Evolutionary conservation across 148 eudicot species (phyloP).

Genomic region (Persicaria tinctoria): DNA sequence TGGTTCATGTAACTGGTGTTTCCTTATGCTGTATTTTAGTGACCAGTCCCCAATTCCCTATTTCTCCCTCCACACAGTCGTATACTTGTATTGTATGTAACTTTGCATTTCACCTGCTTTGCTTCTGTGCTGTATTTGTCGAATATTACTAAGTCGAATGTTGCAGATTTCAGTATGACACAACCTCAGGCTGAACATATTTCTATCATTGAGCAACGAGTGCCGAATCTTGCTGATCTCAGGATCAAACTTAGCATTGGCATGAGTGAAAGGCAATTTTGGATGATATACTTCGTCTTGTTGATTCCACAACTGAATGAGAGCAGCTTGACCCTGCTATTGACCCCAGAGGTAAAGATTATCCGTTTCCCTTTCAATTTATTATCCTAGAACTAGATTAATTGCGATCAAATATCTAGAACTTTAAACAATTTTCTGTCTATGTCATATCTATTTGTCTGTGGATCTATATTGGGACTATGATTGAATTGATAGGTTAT

Average conservation of each 20-base stretch:
- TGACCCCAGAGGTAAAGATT: slow-evolving; percentile 57
- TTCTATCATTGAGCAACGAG: slow-evolving; percentile 39
- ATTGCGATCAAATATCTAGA: background rate
- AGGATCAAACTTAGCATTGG: slow-evolving; percentile 28
- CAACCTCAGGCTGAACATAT: slow-evolving; percentile 56
- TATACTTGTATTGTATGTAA: background rate
- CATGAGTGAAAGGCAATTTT: slow-evolving; percentile 42
- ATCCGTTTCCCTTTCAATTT: background rate
- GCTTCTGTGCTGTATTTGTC: background rate
- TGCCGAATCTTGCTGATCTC: slow-evolving; percentile 48
- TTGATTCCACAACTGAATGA: slow-evolving; percentile 63
- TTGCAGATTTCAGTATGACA: slow-evolving; percentile 60
- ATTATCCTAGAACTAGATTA: slow-evolving; percentile 4
- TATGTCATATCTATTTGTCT: background rate
- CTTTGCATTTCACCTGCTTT: background rate
- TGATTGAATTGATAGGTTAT: background rate
- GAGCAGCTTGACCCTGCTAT: slow-evolving; percentile 40
- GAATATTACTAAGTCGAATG: background rate
- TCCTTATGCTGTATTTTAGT: background rate
- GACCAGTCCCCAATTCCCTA: background rate
- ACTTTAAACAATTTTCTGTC: background rate
- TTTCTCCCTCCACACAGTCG: background rate
- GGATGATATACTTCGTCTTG: slow-evolving; percentile 73
- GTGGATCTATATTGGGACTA: too few relatives aligned
- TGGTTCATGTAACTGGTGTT: too few relatives aligned